Base-by-base conservation (phyloP, 2,329 filamentous ascomycete species). In the Gyromitra esculenta region DNA sequence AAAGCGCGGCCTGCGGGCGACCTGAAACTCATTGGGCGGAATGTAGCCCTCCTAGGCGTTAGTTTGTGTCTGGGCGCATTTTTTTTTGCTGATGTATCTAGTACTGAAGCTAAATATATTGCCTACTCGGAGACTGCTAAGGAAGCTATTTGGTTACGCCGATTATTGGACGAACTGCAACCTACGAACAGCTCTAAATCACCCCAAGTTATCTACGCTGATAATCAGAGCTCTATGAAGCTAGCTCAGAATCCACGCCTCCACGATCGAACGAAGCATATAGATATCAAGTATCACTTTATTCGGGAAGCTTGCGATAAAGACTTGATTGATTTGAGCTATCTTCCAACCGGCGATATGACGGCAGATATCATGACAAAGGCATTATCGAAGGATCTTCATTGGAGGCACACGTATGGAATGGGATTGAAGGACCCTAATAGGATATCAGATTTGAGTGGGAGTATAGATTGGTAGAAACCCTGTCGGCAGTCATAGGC, bases 231-330 rank as follows among this genome's bases (percentile, higher is more conserved):
- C 31, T 43, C 65, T 0, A 57, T 59, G 21, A 65, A 56, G n/a
- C 50, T 73, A 1, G 15, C 37, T 0, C 21, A 59, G 35, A 66
- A 65, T 5, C 18, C 18, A 8, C 18, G 45, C 5, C 21, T 56
- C 5, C 60, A 73, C 7, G n/a, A 73, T 15, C n/a, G 37, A 1
- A 73, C 45, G 1, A 75, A 75, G 64, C 72, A 69, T 3, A 75
- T 75, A 8, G 64, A 64, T 48, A 45, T 70, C 21, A 18, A 50
- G n/a, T 63, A 60, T 15, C 64, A 70, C 18, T 48, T 31, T 13
- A 6, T 69, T 5, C 39, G 57, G 0, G 54, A 75, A 5, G 52
- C 31, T 0, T 15, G 25, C 5, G n/a, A 73, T 1, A 13, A 37
- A 7, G 60, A 37, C 1, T 25, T 21, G 1, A 73, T 73, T 1